Percentiles rank a stretch among this genome's conserved stretches.
phyloP scores from a whole-genome alignment of 129 eudicot genomes.

The Heracleum sosnowskyi region DNA sequence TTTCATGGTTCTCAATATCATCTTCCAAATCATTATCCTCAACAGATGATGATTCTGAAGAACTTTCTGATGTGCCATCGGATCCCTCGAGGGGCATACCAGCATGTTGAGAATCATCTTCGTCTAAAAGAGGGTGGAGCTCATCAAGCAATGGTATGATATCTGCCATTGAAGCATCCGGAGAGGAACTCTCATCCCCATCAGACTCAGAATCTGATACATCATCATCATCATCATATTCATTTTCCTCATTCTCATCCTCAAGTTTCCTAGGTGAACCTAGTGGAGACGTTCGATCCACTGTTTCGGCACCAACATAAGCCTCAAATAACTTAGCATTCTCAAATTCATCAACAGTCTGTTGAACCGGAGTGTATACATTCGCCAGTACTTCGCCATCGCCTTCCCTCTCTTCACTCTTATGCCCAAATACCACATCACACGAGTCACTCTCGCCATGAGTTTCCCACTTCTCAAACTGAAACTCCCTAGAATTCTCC shows the following conservation, averaged over 20 bases:
- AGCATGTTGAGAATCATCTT: constrained; percentile 35
- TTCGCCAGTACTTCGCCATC: constrained; percentile 24
- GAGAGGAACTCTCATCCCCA: constrained; percentile 87
- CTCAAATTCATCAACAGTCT: constrained; percentile 30
- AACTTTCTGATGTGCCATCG: constrained; percentile 39
- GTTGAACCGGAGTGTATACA: constrained; percentile 35
- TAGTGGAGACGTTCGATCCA: constrained; percentile 34
- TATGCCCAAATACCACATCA: constrained; percentile 15
- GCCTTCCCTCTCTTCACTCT: constrained; percentile 15
- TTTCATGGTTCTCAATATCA: constrained; percentile 34
- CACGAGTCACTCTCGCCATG: constrained; percentile 22
- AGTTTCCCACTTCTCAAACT: constrained; percentile 13
- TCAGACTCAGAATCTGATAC: constrained; percentile 65
- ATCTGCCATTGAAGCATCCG: constrained; percentile 95
- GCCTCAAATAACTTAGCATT: constrained; percentile 44
- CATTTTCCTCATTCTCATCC: constrained; percentile 42
- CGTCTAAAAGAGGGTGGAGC: constrained; percentile 82
- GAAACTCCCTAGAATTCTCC: constrained; percentile 18
- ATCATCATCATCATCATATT: constrained; percentile 17
- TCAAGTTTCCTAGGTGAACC: constrained; percentile 52
- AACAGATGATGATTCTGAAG: constrained; percentile 26
- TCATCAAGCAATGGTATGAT: constrained; percentile 89
- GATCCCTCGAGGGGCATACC: constrained; percentile 35
- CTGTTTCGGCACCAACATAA: constrained; percentile 38
- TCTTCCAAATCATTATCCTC: constrained; percentile 49